A percentile compares a stretch with the other conserved stretches of the same genome.
phyloP scores from a whole-genome alignment of 257 asterid species.

The Galeopsis tetrahit region DNA sequence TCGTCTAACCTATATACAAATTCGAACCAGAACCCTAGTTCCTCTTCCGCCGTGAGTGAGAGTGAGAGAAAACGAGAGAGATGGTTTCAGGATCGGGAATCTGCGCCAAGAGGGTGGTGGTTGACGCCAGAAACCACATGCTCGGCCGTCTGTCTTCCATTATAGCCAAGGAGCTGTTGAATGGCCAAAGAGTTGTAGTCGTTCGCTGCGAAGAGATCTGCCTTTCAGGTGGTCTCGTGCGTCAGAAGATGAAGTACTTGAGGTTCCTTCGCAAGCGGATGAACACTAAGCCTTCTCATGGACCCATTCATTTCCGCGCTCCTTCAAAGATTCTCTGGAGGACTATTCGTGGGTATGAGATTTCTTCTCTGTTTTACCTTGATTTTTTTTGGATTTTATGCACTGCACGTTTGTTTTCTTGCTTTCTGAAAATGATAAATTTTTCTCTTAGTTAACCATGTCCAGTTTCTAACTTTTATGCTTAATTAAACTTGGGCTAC shows the following conservation, averaged over 20 bases:
- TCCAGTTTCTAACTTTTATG: too few relatives aligned
- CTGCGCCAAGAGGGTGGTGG: slow-evolving; percentile 51
- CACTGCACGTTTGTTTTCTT: not conserved
- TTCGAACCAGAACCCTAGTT: slow-evolving; percentile 35
- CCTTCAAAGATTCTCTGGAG: slow-evolving; percentile 61
- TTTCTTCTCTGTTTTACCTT: not conserved
- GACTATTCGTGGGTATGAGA: slow-evolving; percentile 55
- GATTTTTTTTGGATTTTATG: not conserved
- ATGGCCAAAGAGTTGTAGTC: slow-evolving; percentile 51
- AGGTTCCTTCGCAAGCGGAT: slow-evolving; percentile 56
- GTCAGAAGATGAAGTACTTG: slow-evolving; percentile 57
- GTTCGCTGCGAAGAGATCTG: slow-evolving; percentile 57
- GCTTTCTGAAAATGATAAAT: not conserved
- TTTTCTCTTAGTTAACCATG: too few relatives aligned
- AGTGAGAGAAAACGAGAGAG: slow-evolving; percentile 11
- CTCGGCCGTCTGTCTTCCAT: slow-evolving; percentile 51
- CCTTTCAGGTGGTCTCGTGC: slow-evolving; percentile 60
- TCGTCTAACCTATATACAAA: not conserved
- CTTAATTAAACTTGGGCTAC: too few relatives aligned
- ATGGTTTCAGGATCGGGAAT: slow-evolving; percentile 63
- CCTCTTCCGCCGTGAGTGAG: slow-evolving; percentile 11
- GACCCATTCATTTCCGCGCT: slow-evolving; percentile 59
- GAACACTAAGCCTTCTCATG: slow-evolving; percentile 61
- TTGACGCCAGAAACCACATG: slow-evolving; percentile 60
- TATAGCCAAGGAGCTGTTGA: slow-evolving; percentile 54